Evolutionary conservation across 2,329 filamentous ascomycete species (phyloP).

Genomic region (Scorias spongiosa): DNA sequence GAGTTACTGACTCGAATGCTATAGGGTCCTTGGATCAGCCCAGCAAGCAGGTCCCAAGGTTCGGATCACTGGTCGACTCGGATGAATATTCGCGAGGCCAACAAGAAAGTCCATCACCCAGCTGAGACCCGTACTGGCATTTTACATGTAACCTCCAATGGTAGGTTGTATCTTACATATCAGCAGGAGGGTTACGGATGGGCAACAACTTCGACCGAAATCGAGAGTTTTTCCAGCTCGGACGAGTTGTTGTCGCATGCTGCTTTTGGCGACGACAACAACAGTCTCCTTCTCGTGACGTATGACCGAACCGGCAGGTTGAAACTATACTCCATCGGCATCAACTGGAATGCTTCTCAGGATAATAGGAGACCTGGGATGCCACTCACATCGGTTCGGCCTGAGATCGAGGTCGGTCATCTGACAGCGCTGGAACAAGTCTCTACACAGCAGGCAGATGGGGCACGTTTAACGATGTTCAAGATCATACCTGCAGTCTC

Average conservation of each 20-base stretch:
- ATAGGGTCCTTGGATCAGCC: slow-evolving; percentile 12
- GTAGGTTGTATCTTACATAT: slow-evolving; percentile 61
- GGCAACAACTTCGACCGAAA: slow-evolving; percentile 53
- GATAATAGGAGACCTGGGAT: slow-evolving; percentile 12
- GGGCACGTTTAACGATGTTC: slow-evolving; percentile 13
- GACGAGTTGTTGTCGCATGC: slow-evolving; percentile 68
- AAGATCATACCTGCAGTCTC: slow-evolving; percentile 33
- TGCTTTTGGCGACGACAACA: slow-evolving; percentile 42
- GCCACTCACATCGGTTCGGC: slow-evolving; percentile 1
- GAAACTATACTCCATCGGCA: slow-evolving; percentile 55
- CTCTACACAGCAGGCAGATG: slow-evolving; percentile 13
- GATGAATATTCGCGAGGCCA: slow-evolving; percentile 42
- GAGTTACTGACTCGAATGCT: background rate
- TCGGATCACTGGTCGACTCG: slow-evolving; percentile 50
- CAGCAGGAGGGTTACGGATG: slow-evolving; percentile 58
- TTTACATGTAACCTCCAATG: slow-evolving; percentile 60
- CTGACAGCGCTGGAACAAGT: slow-evolving; percentile 13
- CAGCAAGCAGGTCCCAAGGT: slow-evolving; percentile 22
- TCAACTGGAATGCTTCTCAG: slow-evolving; percentile 52
- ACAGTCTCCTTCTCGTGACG: slow-evolving; percentile 47
- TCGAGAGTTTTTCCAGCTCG: slow-evolving; percentile 19
- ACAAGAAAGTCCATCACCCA: slow-evolving; percentile 58
- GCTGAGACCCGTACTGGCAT: slow-evolving; percentile 56
- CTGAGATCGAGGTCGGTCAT: slow-evolving; percentile 10
- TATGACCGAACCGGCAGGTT: slow-evolving; percentile 58